Conservation (phyloP, 306 rosid genomes). For the Cucurbita argyrosperma region DNA sequence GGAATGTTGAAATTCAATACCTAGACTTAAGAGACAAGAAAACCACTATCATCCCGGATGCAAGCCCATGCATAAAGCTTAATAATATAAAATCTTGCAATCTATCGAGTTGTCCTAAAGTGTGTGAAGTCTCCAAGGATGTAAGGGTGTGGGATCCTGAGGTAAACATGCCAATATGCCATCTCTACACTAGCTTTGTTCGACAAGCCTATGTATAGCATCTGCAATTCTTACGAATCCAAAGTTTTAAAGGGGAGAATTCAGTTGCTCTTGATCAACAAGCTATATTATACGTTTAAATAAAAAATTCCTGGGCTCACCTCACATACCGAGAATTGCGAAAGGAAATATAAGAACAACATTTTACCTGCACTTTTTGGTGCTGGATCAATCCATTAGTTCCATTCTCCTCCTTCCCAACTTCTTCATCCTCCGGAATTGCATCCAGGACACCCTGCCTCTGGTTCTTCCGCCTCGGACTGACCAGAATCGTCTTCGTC, state of each 20-base stretch:
- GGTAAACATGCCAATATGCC: neutral
- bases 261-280: neutral
- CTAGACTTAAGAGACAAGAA: neutral
- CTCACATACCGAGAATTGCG: neutral
- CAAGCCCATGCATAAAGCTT: neutral
- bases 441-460: slow-evolving; percentile 52
- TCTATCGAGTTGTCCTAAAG: neutral
- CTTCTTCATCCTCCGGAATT: slow-evolving; percentile 79
- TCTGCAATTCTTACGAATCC: neutral
- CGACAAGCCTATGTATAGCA: neutral
- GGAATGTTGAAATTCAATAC: neutral
- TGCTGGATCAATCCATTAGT: slow-evolving; percentile 23
- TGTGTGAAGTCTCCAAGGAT: neutral
- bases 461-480: slow-evolving; percentile 46
- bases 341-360: neutral
- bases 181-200: neutral
- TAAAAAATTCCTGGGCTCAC: neutral
- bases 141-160: neutral
- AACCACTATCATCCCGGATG: neutral
- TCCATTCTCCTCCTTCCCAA: slow-evolving; percentile 33
- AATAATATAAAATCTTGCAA: neutral
- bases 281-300: neutral
- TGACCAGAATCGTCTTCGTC: slow-evolving; percentile 54
- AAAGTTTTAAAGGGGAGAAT: neutral
- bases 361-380: slow-evolving; percentile 41